Evolutionary conservation across 208 protist genomes (phyloP).

Genomic region (Trypanosoma cruzi): DNA sequence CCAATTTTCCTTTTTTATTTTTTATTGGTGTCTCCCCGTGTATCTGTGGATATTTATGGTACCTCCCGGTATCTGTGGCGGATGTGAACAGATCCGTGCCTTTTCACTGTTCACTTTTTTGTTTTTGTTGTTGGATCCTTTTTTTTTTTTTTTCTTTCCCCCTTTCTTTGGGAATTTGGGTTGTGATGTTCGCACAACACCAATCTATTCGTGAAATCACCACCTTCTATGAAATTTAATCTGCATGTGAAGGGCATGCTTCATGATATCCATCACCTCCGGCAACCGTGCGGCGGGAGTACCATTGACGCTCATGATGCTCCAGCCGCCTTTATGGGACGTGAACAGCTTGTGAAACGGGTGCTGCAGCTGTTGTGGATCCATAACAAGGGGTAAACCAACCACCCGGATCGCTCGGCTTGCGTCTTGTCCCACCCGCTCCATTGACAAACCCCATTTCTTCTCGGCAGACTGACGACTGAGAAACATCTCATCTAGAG

Average conservation of each 20-base stretch:
- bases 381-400: slow-evolving; percentile 7
- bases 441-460: slow-evolving; percentile 23
- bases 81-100: background rate
- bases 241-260: slow-evolving; percentile 22
- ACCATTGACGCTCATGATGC: slow-evolving; percentile 23
- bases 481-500: slow-evolving; percentile 27
- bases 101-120: background rate
- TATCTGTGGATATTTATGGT: background rate
- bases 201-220: background rate
- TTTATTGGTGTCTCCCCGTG: no score
- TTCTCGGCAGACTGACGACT: slow-evolving; percentile 5
- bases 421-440: slow-evolving; percentile 2
- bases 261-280: slow-evolving; percentile 30
- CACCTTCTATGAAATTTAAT: slow-evolving; percentile 27
- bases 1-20: background rate
- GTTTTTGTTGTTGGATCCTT: background rate
- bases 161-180: background rate
- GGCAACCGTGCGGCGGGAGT: slow-evolving; percentile 15
- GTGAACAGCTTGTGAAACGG: slow-evolving; percentile 26
- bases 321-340: slow-evolving; percentile 13
- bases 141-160: background rate
- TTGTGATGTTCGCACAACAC: background rate
- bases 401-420: slow-evolving; percentile 6
- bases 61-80: background rate
- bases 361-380: slow-evolving; percentile 10